phyloP scores from a whole-genome alignment of 768 basidiomycete genomes.

The Lyophyllum decastes region DNA sequence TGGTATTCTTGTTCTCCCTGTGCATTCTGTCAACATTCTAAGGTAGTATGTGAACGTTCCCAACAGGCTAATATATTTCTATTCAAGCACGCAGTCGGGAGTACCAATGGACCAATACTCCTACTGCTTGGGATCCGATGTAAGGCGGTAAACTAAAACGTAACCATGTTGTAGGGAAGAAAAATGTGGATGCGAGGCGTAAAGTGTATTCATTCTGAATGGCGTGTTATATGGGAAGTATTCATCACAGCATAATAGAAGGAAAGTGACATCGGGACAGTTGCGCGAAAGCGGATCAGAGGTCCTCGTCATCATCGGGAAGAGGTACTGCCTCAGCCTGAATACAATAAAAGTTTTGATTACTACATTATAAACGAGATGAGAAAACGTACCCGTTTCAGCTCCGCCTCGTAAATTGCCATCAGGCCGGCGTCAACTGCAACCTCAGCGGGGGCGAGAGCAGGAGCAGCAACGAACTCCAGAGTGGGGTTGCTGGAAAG shows the following conservation, averaged over 20 bases:
- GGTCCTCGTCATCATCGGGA: constrained; percentile 95
- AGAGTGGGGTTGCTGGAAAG: constrained; percentile 71
- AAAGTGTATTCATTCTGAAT: constrained; percentile 26
- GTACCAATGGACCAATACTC: constrained; percentile 15
- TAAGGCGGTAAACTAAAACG: constrained; percentile 14
- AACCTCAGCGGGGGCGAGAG: constrained; percentile 93
- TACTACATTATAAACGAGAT: background rate
- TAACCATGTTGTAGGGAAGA: constrained; percentile 5
- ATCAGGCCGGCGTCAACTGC: constrained; percentile 78
- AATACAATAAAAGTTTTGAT: background rate
- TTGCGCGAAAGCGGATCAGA: constrained; percentile 40
- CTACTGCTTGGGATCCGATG: constrained; percentile 16
- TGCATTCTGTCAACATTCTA: too few relatives aligned
- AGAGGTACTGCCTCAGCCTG: constrained; percentile 92
- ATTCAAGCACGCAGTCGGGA: constrained; percentile 16
- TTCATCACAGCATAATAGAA: constrained; percentile 23
- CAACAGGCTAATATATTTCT: constrained; percentile 11
- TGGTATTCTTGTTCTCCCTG: too few relatives aligned
- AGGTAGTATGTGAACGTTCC: background rate
- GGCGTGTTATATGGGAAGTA: constrained; percentile 25
- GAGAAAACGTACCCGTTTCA: constrained; percentile 54
- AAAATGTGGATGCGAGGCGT: constrained; percentile 16
- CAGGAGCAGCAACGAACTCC: constrained; percentile 96
- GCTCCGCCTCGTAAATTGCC: constrained; percentile 75
- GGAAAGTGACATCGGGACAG: constrained; percentile 15